phyloP scores from a whole-genome alignment of 2,329 filamentous ascomycete species.

The Elsinoe ampelina region DNA sequence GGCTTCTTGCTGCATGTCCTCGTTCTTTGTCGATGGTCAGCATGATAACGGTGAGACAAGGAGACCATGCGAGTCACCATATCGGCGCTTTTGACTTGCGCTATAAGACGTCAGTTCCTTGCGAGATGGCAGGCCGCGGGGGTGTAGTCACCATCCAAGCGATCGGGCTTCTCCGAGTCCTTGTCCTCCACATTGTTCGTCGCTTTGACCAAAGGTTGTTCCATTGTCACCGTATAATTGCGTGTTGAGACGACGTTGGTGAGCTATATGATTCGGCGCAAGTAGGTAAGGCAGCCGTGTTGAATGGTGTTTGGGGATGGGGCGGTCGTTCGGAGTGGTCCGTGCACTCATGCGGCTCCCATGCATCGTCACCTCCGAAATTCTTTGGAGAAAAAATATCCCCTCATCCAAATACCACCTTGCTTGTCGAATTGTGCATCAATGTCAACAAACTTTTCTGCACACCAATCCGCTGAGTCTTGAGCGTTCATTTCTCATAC shows the following conservation, averaged over 20 bases:
- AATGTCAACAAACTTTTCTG: too few species aligned
- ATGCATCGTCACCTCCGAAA: conserved; percentile 5
- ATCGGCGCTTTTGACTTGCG: conserved; percentile 94
- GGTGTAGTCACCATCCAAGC: conserved; percentile 58
- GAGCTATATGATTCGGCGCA: too few species aligned
- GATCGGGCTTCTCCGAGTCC: conserved; percentile 38
- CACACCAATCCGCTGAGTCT: too few species aligned
- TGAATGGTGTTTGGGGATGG: not conserved
- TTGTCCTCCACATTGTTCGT: not conserved
- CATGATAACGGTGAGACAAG: not conserved
- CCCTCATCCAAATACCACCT: not conserved
- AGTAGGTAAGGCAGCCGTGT: too few species aligned
- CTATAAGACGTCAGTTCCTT: conserved; percentile 39
- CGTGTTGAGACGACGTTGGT: too few species aligned
- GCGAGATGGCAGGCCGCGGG: not conserved
- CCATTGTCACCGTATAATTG: not conserved
- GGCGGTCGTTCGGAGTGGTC: not conserved
- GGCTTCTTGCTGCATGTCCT: conserved; percentile 93
- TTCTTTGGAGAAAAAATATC: conserved; percentile 13
- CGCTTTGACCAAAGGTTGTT: not conserved
- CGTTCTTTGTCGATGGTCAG: conserved; percentile 51
- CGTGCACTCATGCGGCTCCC: not conserved
- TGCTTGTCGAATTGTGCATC: not conserved
- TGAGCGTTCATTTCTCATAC: too few species aligned
- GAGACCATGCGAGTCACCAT: conserved; percentile 60